Evolutionary conservation across 768 basidiomycete species (phyloP).

Genomic region (Baorangia bicolor): DNA sequence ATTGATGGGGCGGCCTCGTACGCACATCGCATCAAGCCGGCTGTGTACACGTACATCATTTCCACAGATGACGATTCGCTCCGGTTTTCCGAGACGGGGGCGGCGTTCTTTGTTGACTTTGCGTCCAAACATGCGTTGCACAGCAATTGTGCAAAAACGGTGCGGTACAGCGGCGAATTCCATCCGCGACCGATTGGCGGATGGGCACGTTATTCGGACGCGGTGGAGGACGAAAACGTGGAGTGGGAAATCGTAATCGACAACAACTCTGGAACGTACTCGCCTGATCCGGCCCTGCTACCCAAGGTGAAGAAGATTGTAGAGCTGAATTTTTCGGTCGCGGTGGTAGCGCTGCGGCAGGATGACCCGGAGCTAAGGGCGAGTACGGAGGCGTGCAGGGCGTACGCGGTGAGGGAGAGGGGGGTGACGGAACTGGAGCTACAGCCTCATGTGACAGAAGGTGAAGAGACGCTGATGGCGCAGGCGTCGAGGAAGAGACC

Average conservation of each 20-base stretch:
- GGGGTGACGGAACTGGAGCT: conserved; percentile 60
- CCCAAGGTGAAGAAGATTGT: conserved; percentile 60
- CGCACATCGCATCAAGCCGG: conserved; percentile 65
- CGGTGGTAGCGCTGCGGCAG: conserved; percentile 51
- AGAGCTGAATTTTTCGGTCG: conserved; percentile 73
- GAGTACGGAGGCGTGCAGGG: conserved; percentile 66
- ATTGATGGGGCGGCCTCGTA: conserved; percentile 14
- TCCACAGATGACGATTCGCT: conserved; percentile 71
- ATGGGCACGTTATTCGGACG: conserved; percentile 62
- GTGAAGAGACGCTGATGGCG: conserved; percentile 51
- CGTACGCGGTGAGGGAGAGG: conserved; percentile 60
- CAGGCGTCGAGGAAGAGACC: conserved; percentile 16
- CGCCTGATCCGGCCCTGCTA: conserved; percentile 64
- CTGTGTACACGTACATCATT: conserved; percentile 85
- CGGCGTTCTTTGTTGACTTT: conserved; percentile 84
- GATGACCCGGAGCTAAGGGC: conserved; percentile 54
- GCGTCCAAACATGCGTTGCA: conserved; percentile 87
- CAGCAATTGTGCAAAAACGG: conserved; percentile 63
- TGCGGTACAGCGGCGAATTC: conserved; percentile 78
- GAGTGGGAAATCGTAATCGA: conserved; percentile 84
- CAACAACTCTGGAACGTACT: conserved; percentile 84
- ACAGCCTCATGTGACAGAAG: conserved; percentile 56
- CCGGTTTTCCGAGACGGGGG: conserved; percentile 84
- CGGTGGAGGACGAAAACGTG: conserved; percentile 50
- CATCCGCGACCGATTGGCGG: conserved; percentile 71